Percentiles rank a stretch among this genome's conserved stretches.
Conservation (phyloP, 805 yeast genomes). For the Priceomyces carsonii region DNA sequence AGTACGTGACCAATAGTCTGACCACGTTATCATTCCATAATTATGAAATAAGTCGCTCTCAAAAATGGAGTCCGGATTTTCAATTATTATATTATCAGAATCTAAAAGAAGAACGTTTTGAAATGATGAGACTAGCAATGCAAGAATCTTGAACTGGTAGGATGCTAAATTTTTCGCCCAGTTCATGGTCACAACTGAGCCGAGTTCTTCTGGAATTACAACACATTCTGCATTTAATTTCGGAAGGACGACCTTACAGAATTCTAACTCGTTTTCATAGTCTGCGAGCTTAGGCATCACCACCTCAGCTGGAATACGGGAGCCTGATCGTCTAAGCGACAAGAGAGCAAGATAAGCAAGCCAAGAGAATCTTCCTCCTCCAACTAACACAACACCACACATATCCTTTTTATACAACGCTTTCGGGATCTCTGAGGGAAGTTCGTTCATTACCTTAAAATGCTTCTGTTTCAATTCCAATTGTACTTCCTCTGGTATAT, state of each 20-base stretch:
- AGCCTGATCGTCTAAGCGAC: constrained; percentile 37
- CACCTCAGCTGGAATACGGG: constrained; percentile 39
- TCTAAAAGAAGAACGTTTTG: constrained; percentile 34
- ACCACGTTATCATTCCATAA: constrained; percentile 43
- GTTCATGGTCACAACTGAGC: constrained; percentile 45
- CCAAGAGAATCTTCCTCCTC: constrained; percentile 39
- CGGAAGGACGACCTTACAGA: constrained; percentile 62
- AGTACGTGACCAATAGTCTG: constrained; percentile 43
- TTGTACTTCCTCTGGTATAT: constrained; percentile 21
- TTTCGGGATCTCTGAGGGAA: constrained; percentile 22
- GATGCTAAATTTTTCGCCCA: constrained; percentile 48
- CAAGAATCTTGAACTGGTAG: constrained; percentile 68
- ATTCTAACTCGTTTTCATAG: constrained; percentile 29
- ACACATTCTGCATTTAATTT: constrained; percentile 66
- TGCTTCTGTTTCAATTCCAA: constrained; percentile 26
- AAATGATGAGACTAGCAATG: constrained; percentile 34
- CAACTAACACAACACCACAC: constrained; percentile 34
- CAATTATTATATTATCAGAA: constrained; percentile 33
- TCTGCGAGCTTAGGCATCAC: constrained; percentile 35
- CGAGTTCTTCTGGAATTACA: constrained; percentile 50
- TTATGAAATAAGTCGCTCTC: constrained; percentile 27
- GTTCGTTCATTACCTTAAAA: constrained; percentile 14
- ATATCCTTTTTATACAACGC: constrained; percentile 22
- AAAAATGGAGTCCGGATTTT: constrained; percentile 31
- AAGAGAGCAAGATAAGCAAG: constrained; percentile 31